Base-by-base conservation (phyloP, 306 rosid genomes). In the Glycyrrhiza uralensis region DNA sequence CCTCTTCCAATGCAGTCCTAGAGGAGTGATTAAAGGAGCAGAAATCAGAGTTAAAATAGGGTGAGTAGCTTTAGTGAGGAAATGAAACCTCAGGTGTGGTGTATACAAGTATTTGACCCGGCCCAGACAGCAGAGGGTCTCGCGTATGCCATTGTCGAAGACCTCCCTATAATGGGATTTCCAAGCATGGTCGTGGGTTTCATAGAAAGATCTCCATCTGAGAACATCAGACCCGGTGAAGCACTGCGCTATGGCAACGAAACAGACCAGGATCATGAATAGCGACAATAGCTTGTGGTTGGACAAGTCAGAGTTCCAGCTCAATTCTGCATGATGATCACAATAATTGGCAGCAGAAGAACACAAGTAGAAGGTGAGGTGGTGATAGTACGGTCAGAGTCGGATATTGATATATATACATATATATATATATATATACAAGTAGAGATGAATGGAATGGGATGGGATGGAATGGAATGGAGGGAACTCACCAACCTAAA, bases 111-210 rank as follows among this genome's bases (percentile, higher is more conserved):
- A 93, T 79, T 88, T 90, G 82, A 47, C 76, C 6, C 96, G 91
- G 55, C 96, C 98, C 12, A 93, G 76, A 77, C 96, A 93, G 83
- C 98, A 93, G 88, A 93, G 77, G 56, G 92, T 92, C 75, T 93
- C 98, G 3, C 98, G 98, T 65, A 93, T 83, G 58, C 91, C 91
- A 75, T 88, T 59, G 68, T 93, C 98, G 44, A 93, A 93, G 2
- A 93, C 82, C 88, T 93, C 96, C 62, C 85, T 77, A 58, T 93
- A 93, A 81, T 93, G 98, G 39, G 83, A 85, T 81, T 83, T 90
- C 98, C 96, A 93, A 75, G 96, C 96, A 79, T 69, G 68, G 76
- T 88, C 90, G 74, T 85, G 87, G 39, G 93, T 75, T 69, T 84
- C 77, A 69, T 93, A 93, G 77, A 80, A 93, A 23, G 96, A 87